phyloP scores from a whole-genome alignment of 495 filamentous ascomycete species.

The Penicillium steckii region DNA sequence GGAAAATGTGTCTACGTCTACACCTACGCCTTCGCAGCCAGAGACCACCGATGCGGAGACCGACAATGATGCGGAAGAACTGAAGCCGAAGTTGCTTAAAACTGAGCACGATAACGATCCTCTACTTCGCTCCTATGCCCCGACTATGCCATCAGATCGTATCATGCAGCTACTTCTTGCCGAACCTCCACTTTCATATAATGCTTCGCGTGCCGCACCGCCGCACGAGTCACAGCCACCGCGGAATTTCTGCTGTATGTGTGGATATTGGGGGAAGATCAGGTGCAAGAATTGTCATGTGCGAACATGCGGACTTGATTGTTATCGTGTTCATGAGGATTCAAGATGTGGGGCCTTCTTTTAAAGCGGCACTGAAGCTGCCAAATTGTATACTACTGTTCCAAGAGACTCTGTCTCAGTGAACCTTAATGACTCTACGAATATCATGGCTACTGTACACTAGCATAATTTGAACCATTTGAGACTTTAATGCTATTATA shows the following conservation, averaged over 20 bases:
- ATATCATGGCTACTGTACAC: slow-evolving; percentile 23
- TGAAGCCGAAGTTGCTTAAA: slow-evolving; percentile 34
- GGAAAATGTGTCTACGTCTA: slow-evolving; percentile 12
- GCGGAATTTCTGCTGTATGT: slow-evolving; percentile 80
- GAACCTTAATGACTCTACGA: slow-evolving; percentile 23
- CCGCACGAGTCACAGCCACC: slow-evolving; percentile 53
- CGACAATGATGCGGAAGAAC: slow-evolving; percentile 21
- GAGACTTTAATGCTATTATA: background rate
- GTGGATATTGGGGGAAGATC: slow-evolving; percentile 89
- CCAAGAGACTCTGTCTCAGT: background rate
- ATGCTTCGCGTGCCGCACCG: slow-evolving; percentile 65
- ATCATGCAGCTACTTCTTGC: slow-evolving; percentile 67
- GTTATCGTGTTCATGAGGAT: slow-evolving; percentile 76
- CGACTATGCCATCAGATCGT: slow-evolving; percentile 60
- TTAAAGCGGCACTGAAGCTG: slow-evolving; percentile 16
- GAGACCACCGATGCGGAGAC: slow-evolving; percentile 19
- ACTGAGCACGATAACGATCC: slow-evolving; percentile 57
- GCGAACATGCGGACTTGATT: slow-evolving; percentile 78
- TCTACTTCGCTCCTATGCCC: slow-evolving; percentile 61
- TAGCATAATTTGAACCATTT: slow-evolving; percentile 10
- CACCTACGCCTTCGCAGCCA: slow-evolving; percentile 2
- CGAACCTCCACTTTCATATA: slow-evolving; percentile 75
- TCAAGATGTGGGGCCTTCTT: slow-evolving; percentile 70
- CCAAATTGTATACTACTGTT: slow-evolving; percentile 14
- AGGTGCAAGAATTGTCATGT: slow-evolving; percentile 81